Base-by-base conservation (phyloP, 192 early-diverging fungal species). In the Backusella australiensis region DNA sequence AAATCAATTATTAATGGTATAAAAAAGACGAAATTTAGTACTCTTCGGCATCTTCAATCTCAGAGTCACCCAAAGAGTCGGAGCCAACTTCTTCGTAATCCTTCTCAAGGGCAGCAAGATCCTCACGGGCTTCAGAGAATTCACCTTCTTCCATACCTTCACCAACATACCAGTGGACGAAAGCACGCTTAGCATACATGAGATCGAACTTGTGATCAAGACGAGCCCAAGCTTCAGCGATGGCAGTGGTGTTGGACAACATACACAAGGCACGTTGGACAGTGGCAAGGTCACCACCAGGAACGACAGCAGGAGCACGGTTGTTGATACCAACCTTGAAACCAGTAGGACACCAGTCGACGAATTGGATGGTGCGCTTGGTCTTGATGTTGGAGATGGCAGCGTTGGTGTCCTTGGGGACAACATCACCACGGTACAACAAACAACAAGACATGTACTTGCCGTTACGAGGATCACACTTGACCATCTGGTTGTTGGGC, bases 121-220 rank as follows among this genome's bases (percentile, higher is more conserved):
- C 96, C 86, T 97, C 96, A 85, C 96, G 95, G 76, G 96, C 96
- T 87, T 97, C 96, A 77, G 96, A 94, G 87, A 97, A 97, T 84
- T 97, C 96, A 91, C 94, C 94, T 86, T 96, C 95, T 81, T 97
- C 96, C 96, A 97, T 96, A 69, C 95, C 96, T 85, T 97, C 96
- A 76, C 94, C 96, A 69, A 93, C 94, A 83, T 96, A 97, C 96
- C 96, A 97, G 85, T 97, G 96, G 78, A 97, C 89, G 88, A 93
- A 97, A 84, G 96, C 96, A 79, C 94, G 94, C 80, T 93, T 88
- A 41, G 90, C 84, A 83, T 95, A 96, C 96, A 97, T 97, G 77
- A 92, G 88, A 68, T 89, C 88, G 86, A 96, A 97, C 85, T 97
- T 93, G 71, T 92, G 91, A 65, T 89, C 90, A 78, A 96, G 91